Evolutionary conservation across 2,329 filamentous ascomycete species (phyloP).

Genomic region (Penicillium sp.): DNA sequence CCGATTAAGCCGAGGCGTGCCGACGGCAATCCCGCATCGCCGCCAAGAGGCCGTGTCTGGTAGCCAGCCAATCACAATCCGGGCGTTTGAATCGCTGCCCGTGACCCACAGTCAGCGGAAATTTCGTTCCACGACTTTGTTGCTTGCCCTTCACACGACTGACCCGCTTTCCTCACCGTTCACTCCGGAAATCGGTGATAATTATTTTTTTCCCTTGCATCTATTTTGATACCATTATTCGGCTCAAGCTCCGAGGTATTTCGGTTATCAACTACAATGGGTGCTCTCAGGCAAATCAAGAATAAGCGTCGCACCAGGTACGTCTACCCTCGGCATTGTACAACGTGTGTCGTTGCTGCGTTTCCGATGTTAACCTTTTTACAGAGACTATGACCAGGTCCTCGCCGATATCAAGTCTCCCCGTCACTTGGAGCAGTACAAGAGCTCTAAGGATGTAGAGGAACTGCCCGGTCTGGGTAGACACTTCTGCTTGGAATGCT

Average conservation of each 20-base stretch:
- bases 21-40: conserved; percentile 31
- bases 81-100: conserved; percentile 28
- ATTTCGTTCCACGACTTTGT: conserved; percentile 24
- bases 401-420: conserved; percentile 77
- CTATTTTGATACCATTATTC: conserved; percentile 16
- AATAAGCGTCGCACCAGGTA: conserved; percentile 72
- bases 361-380: conserved; percentile 29
- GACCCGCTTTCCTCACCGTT: conserved; percentile 32
- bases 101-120: conserved; percentile 30
- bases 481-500: conserved; percentile 88
- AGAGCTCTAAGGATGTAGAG: conserved; percentile 75
- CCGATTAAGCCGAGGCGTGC: conserved; percentile 40
- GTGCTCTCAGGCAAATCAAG: conserved; percentile 68
- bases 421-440: conserved; percentile 78
- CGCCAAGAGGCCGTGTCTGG: conserved; percentile 14
- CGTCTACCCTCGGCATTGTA: conserved; percentile 11
- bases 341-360: background rate
- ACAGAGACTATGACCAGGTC: conserved; percentile 89
- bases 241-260: conserved; percentile 17
- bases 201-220: conserved; percentile 24
- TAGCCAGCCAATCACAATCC: conserved; percentile 29
- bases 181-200: conserved; percentile 42
- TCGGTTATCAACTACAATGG: conserved; percentile 56
- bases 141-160: conserved; percentile 7
- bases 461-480: conserved; percentile 85